These are phyloP conservation scores for Vickermania spadyakhi DNA, from an alignment of 208 protist species.

Conservation along the genomic window DNA sequence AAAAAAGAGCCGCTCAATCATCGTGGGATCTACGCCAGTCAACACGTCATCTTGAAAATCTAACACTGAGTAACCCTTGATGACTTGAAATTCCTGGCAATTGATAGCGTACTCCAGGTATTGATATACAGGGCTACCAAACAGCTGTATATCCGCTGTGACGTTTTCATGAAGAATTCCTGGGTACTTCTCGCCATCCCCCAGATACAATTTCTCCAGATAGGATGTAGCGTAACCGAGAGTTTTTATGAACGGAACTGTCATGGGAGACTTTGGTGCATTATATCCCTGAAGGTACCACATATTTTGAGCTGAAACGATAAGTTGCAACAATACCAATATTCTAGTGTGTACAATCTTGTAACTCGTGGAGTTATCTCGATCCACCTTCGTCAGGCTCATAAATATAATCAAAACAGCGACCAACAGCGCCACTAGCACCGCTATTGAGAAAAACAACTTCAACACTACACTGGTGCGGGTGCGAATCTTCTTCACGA, in stretches of 20 bases:
- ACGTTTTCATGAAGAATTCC: conserved; percentile 1
- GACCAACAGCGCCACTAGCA: background rate
- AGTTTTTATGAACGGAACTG: background rate
- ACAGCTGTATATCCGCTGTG: conserved; percentile 1
- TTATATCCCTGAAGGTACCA: conserved; percentile 3
- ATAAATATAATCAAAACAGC: conserved; percentile 4
- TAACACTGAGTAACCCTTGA: conserved; percentile 3
- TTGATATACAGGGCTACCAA: conserved; percentile 5
- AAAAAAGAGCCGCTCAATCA: conserved; percentile 2
- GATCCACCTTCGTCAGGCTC: background rate
- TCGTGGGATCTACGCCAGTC: background rate
- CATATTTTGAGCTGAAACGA: conserved; percentile 4
- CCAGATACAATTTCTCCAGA: conserved; percentile 8
- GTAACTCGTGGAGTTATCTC: background rate
- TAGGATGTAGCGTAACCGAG: background rate
- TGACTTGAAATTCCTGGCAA: background rate
- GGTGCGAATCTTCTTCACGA: background rate
- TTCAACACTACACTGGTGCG: background rate
- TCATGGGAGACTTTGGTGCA: conserved; percentile 1
- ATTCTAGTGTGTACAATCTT: background rate
- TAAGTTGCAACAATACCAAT: background rate
- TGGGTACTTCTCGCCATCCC: background rate
- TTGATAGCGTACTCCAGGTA: background rate
- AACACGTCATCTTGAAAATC: conserved; percentile 1
- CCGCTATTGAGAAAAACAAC: conserved; percentile 3